Percentiles rank a stretch among this genome's conserved stretches.
These are phyloP conservation scores for Leccinum boreale DNA, from an alignment of 768 basidiomycete species.

Conservation along the genomic window DNA sequence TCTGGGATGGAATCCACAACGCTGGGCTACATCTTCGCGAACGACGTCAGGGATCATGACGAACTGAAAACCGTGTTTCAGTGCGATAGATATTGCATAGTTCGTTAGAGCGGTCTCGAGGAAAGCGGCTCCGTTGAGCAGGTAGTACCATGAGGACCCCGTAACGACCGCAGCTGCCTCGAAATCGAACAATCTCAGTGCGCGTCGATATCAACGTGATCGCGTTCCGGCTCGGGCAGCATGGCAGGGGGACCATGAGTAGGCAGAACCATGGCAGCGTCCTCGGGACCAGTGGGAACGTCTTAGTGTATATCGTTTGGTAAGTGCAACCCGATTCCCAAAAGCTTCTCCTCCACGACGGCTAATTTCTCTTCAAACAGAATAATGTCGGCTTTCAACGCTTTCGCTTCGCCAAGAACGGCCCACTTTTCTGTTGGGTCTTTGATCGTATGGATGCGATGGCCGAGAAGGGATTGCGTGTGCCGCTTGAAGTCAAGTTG, in stretches of 20 bases:
- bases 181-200: constrained; percentile 73
- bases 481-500: constrained; percentile 63
- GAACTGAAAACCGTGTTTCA: constrained; percentile 79
- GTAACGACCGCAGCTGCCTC: constrained; percentile 77
- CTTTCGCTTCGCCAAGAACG: constrained; percentile 57
- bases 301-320: constrained; percentile 88
- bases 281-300: constrained; percentile 74
- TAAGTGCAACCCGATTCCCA: constrained; percentile 65
- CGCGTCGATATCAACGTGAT: constrained; percentile 70
- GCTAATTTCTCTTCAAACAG: constrained; percentile 53
- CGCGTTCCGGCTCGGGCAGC: constrained; percentile 52
- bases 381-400: constrained; percentile 58
- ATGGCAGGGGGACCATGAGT: constrained; percentile 62
- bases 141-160: constrained; percentile 92
- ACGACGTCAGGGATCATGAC: constrained; percentile 89
- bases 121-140: constrained; percentile 78
- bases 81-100: constrained; percentile 79
- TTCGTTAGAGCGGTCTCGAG: constrained; percentile 85
- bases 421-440: constrained; percentile 44
- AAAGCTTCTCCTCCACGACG: constrained; percentile 56
- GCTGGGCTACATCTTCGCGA: constrained; percentile 75
- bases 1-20: constrained; percentile 94
- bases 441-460: constrained; percentile 51
- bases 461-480: constrained; percentile 62
- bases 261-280: constrained; percentile 63